phyloP scores from a whole-genome alignment of 1,139 yeast species.

The Geotrichum armillariae region DNA sequence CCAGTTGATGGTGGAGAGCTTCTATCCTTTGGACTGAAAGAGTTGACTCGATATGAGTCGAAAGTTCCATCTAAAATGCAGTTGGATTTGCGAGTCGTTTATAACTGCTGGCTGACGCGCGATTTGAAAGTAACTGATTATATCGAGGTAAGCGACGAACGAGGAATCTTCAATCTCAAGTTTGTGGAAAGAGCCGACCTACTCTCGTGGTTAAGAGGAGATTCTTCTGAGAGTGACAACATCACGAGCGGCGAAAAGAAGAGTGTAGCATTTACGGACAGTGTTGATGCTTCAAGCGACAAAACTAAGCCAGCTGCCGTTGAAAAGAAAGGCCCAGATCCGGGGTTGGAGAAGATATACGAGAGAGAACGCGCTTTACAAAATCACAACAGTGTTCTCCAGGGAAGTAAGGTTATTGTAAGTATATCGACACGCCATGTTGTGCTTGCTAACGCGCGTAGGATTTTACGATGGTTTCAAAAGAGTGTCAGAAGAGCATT shows the following conservation, averaged over 20 bases:
- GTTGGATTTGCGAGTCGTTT: constrained; percentile 51
- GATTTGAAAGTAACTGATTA: constrained; percentile 83
- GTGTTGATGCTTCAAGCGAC: constrained; percentile 25
- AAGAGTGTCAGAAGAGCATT: constrained; percentile 20
- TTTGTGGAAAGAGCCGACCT: constrained; percentile 86
- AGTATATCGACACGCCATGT: not conserved
- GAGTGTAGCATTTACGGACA: constrained; percentile 30
- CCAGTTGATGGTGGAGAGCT: constrained; percentile 8
- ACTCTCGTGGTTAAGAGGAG: constrained; percentile 76
- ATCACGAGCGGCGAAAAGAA: constrained; percentile 5
- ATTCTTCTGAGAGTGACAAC: constrained; percentile 54
- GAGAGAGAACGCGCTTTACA: constrained; percentile 64
- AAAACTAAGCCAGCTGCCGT: not conserved
- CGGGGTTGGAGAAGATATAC: constrained; percentile 54
- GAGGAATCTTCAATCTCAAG: constrained; percentile 68
- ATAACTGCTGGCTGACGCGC: constrained; percentile 78
- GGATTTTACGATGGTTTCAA: constrained; percentile 20
- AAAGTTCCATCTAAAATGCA: constrained; percentile 10
- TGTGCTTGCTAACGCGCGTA: not conserved
- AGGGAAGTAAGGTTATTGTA: constrained; percentile 66
- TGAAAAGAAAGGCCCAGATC: constrained; percentile 36
- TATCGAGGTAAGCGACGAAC: constrained; percentile 66
- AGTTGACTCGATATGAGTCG: constrained; percentile 17
- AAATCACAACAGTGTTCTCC: constrained; percentile 77
- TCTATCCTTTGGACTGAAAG: constrained; percentile 3